phyloP scores from a whole-genome alignment of 148 eudicot genomes.

The Beta vulgaris region DNA sequence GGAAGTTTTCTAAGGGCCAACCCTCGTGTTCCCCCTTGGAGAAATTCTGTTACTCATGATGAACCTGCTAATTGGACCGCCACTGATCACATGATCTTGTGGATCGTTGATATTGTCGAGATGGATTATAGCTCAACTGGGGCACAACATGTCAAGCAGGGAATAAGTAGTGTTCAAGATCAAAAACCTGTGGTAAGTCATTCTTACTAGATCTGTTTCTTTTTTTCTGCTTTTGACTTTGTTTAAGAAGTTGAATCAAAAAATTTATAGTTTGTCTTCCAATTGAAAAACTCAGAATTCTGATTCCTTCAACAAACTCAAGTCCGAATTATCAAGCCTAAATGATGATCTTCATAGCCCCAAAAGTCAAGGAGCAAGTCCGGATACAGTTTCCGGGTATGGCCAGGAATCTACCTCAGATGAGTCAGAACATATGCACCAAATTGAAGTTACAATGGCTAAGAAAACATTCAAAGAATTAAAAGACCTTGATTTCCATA shows the following conservation, averaged over 20 bases:
- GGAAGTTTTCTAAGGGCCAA: slow-evolving; percentile 31
- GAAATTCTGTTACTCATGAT: slow-evolving; percentile 39
- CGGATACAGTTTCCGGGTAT: background rate
- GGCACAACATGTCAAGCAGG: too few species aligned
- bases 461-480: slow-evolving; percentile 29
- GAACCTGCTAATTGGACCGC: slow-evolving; percentile 17
- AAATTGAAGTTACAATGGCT: slow-evolving; percentile 29
- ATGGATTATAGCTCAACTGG: slow-evolving; percentile 1
- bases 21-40: slow-evolving; percentile 33
- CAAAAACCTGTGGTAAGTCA: background rate
- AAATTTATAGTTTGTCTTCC: background rate
- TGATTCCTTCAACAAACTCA: slow-evolving; percentile 32
- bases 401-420: background rate
- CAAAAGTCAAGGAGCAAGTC: background rate
- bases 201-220: too few species aligned
- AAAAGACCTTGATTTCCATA: slow-evolving; percentile 22
- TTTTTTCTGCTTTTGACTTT: background rate
- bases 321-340: slow-evolving; percentile 24
- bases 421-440: slow-evolving; percentile 15
- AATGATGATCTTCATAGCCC: slow-evolving; percentile 19
- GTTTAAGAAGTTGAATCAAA: background rate
- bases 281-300: slow-evolving; percentile 24
- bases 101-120: slow-evolving; percentile 22
- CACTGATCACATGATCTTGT: slow-evolving; percentile 13
- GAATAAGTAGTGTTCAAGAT: background rate